Base-by-base conservation (phyloP, 371 early-diverging fungal genomes). In the Neoconidiobolus thromboides region DNA sequence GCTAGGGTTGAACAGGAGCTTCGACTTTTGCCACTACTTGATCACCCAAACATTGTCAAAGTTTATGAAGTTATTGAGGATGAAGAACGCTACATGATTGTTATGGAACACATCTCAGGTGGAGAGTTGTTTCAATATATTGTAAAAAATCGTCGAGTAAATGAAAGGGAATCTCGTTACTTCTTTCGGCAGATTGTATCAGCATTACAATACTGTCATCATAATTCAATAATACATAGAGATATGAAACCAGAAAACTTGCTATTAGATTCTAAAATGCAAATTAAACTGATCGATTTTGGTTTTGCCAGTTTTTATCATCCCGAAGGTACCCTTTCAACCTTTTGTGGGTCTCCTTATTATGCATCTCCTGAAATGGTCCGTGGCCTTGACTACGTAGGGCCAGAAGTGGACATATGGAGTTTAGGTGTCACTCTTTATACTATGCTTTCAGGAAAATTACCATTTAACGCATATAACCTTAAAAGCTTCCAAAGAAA, bases 281-380 rank as follows among this genome's bases (percentile, higher is more conserved):
- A 59, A 26, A 47, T 59, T 6, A 5, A 51, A 10, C 37, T 92
- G 44, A 87, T 92, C 56, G 98, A 98, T 66, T 98, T 98, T 80
- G 98, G 98, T 2, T 76, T 98, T 43, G 85, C 91, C 12, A 95
- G 93, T 67, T 72, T 93, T 37, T 95, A 86, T 69, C 88, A 86
- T 37, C 82, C 83, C 44, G 78, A 82, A 48, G 75, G 75, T 3
- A 79, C 78, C 48, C 72, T 94, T 43, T 82, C 80, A 7, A 96
- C 96, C 0, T 94, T 90, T 65, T 96, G 95, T 66, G 96, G 98
- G n/a, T 89, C 91, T 15, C 73, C 92, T 7, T 93, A 96, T 67
- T 98, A 93, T 83, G 96, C 95, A 14, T 92, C 96, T 1, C 98
- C 98, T 3, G 98, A 97, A 69, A 69, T 98, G 48, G 70, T 97